Conservation (phyloP, 176 grass and related monocot species). For the Cenchrus fungigraminus region DNA sequence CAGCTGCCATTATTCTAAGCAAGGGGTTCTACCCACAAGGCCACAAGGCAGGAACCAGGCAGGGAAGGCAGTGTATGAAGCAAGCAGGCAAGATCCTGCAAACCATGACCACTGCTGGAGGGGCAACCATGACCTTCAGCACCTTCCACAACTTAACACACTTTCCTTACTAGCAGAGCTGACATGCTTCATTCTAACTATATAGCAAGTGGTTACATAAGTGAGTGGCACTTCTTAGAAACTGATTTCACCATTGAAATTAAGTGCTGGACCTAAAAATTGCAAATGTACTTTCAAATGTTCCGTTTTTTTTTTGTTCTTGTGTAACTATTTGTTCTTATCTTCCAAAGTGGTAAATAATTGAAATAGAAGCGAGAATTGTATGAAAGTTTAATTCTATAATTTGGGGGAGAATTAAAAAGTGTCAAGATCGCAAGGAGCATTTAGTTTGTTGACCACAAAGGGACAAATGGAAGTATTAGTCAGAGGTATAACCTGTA, state of each 20-base stretch:
- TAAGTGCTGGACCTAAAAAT: not conserved
- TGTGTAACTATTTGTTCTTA: not conserved
- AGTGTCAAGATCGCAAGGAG: not conserved
- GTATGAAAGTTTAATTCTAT: not conserved
- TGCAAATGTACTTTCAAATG: not conserved
- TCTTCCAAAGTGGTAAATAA: not conserved
- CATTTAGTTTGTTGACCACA: not conserved
- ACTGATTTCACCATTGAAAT: not conserved
- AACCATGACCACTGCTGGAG: not conserved
- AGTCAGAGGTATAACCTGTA: slow-evolving; percentile 53
- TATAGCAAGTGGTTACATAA: not conserved
- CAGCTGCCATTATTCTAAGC: not conserved
- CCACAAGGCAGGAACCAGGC: not conserved
- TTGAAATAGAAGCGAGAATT: not conserved
- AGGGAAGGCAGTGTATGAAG: not conserved
- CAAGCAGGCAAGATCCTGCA: not conserved
- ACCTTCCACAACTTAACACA: not conserved
- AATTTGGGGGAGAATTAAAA: not conserved
- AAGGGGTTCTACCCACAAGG: not conserved
- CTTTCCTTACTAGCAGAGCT: not conserved
- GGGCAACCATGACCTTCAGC: not conserved
- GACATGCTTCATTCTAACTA: not conserved
- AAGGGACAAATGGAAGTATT: not conserved
- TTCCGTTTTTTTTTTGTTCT: not conserved
- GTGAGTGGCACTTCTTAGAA: not conserved